Conservation (phyloP, 2,329 filamentous ascomycete genomes). For the Colletotrichum sp. region DNA sequence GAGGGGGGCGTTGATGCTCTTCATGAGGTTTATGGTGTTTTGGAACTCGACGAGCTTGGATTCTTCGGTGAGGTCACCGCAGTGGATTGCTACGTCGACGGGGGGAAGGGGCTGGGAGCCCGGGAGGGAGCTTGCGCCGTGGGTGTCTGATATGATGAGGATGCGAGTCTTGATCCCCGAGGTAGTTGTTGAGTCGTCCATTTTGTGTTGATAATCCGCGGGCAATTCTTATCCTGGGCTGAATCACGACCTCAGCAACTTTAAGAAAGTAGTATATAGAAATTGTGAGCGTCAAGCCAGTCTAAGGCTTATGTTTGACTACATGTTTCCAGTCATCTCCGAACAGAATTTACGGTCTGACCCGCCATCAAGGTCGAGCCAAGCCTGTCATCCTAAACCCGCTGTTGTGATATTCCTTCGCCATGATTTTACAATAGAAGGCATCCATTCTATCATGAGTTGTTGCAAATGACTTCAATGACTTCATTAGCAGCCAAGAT, state of each 20-base stretch:
- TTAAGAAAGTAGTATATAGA: background rate
- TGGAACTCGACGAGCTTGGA: conserved; percentile 47
- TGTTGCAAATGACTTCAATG: background rate
- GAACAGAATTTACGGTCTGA: background rate
- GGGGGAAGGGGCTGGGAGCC: conserved; percentile 29
- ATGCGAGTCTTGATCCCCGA: conserved; percentile 36
- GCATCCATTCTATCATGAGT: background rate
- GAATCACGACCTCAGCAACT: background rate
- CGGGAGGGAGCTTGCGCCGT: conserved; percentile 27
- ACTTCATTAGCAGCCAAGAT: background rate
- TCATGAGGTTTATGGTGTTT: conserved; percentile 40
- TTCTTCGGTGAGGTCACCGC: conserved; percentile 52
- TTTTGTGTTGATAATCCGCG: background rate
- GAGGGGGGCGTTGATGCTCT: conserved; percentile 43
- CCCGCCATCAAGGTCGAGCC: background rate
- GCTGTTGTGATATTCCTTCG: background rate
- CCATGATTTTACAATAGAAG: fast-evolving
- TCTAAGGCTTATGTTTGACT: background rate
- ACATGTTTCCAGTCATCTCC: background rate
- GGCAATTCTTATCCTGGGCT: background rate
- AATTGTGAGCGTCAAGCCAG: background rate
- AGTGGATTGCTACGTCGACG: conserved; percentile 55
- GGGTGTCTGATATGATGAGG: conserved; percentile 45
- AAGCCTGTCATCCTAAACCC: fast-evolving
- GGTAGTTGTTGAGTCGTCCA: background rate